Evolutionary conservation across 306 rosid genomes (phyloP).

Genomic region (Pterocarpus santalinus): DNA sequence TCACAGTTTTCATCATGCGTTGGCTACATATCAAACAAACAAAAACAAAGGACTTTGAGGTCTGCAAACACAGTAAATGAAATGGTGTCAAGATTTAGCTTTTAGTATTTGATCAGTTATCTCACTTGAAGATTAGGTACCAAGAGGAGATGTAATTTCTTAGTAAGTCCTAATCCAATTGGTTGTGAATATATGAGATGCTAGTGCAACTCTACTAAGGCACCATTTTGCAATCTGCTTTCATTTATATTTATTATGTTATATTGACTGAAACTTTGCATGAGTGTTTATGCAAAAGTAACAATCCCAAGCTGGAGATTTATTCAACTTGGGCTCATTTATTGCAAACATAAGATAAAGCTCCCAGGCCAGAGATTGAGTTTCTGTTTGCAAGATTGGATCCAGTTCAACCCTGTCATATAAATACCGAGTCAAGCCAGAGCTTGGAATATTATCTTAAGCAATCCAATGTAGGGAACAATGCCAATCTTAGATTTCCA

Average conservation of each 20-base stretch:
- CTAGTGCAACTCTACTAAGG: constrained; percentile 5
- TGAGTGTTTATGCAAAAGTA: constrained; percentile 11
- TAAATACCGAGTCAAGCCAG: constrained; percentile 43
- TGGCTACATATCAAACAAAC: constrained; percentile 33
- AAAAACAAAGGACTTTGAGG: constrained; percentile 27
- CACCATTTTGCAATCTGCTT: constrained; percentile 28
- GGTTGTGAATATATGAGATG: constrained; percentile 30
- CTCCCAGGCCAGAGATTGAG: constrained; percentile 40
- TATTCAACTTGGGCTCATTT: constrained; percentile 40
- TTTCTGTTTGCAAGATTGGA: constrained; percentile 41
- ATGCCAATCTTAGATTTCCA: constrained; percentile 41
- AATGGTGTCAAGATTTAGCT: constrained; percentile 2
- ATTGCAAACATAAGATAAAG: constrained; percentile 47
- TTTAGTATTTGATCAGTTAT: constrained; percentile 12
- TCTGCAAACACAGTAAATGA: constrained; percentile 14
- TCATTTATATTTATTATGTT: constrained; percentile 16
- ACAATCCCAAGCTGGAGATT: constrained; percentile 39
- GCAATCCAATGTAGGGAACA: constrained; percentile 40
- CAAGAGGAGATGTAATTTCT: constrained; percentile 25
- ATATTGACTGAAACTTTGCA: constrained; percentile 12
- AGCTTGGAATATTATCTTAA: constrained; percentile 41
- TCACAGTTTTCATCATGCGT: constrained; percentile 24
- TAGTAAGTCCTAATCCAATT: constrained; percentile 22
- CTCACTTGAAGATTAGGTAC: constrained; percentile 22
- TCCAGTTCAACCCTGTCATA: constrained; percentile 39